Evolutionary conservation across 192 early-diverging fungal genomes (phyloP).

Genomic region (Blastocladiella britannica): DNA sequence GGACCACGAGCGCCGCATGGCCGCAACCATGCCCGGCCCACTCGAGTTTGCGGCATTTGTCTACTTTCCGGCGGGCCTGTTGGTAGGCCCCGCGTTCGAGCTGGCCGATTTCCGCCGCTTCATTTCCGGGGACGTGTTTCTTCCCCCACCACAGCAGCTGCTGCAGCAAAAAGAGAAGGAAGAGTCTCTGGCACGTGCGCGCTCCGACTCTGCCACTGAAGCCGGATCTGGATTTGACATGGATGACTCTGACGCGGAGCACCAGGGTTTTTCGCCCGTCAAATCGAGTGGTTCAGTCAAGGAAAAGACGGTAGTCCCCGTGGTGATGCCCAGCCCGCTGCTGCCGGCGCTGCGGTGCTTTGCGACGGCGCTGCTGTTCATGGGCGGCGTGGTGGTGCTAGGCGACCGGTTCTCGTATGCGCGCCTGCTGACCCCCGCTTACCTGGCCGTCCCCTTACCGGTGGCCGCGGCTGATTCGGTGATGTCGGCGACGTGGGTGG

Average conservation of each 20-base stretch:
- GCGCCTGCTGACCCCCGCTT: constrained; percentile 12
- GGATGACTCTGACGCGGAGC: no score
- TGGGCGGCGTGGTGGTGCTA: constrained; percentile 14
- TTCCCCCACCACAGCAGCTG: no score
- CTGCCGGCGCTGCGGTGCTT: constrained; percentile 10
- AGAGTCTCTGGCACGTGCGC: no score
- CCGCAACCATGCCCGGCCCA: constrained; percentile 29
- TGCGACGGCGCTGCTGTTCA: constrained; percentile 10
- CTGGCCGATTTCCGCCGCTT: constrained; percentile 27
- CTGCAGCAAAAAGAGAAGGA: no score
- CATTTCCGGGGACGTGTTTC: constrained; percentile 16
- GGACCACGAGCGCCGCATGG: background rate
- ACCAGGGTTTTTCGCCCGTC: no score
- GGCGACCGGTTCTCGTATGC: constrained; percentile 12
- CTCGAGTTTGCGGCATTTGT: constrained; percentile 67
- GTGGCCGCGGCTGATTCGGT: no score
- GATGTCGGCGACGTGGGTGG: no score
- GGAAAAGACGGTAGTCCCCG: background rate
- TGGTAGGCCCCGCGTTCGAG: constrained; percentile 71
- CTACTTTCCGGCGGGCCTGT: constrained; percentile 70
- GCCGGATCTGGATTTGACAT: no score
- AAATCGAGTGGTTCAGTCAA: background rate
- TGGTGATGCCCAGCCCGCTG: background rate
- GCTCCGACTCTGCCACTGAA: no score
- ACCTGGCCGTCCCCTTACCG: constrained; percentile 8